Percentiles rank a stretch among this genome's conserved stretches.
Conservation (phyloP, 768 basidiomycete species). For the Suillus spraguei region DNA sequence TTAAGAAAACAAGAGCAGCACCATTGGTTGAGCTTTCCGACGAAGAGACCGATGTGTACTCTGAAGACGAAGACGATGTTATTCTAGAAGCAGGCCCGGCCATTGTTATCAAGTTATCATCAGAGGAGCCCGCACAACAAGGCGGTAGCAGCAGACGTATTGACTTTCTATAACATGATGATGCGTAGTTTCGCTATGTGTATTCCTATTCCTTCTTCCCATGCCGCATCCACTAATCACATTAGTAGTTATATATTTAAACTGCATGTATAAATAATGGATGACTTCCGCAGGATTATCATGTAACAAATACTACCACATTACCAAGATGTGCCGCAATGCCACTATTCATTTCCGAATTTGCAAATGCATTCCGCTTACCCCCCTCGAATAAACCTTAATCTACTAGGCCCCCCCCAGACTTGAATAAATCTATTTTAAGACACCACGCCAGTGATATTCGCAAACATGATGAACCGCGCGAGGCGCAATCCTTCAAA, state of each 20-base stretch:
- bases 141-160: constrained; percentile 6
- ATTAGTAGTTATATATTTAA: constrained; percentile 9
- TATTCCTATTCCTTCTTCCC: not conserved
- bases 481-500: too few species aligned
- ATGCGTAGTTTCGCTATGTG: not conserved
- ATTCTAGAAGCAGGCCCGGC: constrained; percentile 77
- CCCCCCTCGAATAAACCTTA: too few species aligned
- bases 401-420: too few species aligned
- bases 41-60: constrained; percentile 40
- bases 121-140: constrained; percentile 18
- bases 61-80: constrained; percentile 63
- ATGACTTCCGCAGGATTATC: too few species aligned
- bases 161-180: not conserved
- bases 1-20: constrained; percentile 41
- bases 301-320: too few species aligned
- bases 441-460: too few species aligned
- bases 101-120: constrained; percentile 42
- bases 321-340: too few species aligned
- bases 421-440: too few species aligned
- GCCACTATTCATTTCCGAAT: too few species aligned
- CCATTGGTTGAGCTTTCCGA: constrained; percentile 35
- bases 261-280: constrained; percentile 3
- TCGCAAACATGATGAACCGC: too few species aligned
- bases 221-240: not conserved
- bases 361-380: too few species aligned